These are phyloP conservation scores for Berberis vulgaris DNA, from an alignment of 164 flowering plant genomes.

Conservation along the genomic window DNA sequence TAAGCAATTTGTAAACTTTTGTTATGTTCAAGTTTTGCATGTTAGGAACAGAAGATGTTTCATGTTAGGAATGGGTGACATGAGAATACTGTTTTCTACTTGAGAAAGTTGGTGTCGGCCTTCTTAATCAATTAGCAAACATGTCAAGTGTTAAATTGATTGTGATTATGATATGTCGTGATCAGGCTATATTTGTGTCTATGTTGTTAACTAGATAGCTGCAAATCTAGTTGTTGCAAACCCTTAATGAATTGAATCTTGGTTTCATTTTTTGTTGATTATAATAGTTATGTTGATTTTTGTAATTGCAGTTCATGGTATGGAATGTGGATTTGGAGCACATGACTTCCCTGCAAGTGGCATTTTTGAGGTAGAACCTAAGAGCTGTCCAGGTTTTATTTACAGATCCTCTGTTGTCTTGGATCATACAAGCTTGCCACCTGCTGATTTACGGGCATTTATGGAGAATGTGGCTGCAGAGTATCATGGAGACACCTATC, in stretches of 20 bases:
- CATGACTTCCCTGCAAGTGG: neutral
- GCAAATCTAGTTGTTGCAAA: too few species aligned
- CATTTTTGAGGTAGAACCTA: slow-evolving; percentile 22
- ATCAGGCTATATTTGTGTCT: too few species aligned
- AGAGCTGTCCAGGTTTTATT: slow-evolving; percentile 70
- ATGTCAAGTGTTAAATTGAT: too few species aligned
- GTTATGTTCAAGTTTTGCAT: too few species aligned
- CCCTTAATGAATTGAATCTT: neutral
- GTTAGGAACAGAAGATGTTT: too few species aligned
- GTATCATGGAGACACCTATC: slow-evolving; percentile 87
- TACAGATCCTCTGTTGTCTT: slow-evolving; percentile 56
- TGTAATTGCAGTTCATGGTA: neutral
- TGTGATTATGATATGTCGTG: too few species aligned
- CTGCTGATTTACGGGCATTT: slow-evolving; percentile 48
- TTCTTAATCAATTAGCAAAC: too few species aligned
- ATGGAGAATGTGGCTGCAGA: slow-evolving; percentile 58
- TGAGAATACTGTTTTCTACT: too few species aligned
- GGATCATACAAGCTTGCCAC: slow-evolving; percentile 45
- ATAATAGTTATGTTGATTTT: neutral
- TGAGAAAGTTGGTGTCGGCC: too few species aligned
- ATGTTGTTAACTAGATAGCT: too few species aligned
- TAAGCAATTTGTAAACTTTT: too few species aligned
- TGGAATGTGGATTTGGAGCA: neutral
- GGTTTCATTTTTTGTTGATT: neutral
- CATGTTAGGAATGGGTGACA: too few species aligned